A percentile compares a stretch with the other conserved stretches of the same genome.
Evolutionary conservation across 768 basidiomycete species (phyloP).

Genomic region (Termitomyces sp.): DNA sequence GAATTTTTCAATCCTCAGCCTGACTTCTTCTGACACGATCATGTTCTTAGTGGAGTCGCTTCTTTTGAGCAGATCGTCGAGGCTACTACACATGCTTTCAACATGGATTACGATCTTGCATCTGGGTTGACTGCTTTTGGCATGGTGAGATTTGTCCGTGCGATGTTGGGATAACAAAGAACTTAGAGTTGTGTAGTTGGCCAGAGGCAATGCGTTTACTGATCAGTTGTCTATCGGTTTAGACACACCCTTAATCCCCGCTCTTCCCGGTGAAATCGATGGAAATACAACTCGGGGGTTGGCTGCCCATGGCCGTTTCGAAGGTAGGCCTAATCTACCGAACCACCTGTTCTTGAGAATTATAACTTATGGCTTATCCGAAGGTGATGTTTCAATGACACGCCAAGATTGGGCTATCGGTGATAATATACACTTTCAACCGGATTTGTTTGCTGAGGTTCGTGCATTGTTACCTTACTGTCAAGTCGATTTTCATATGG

Average conservation of each 20-base stretch:
- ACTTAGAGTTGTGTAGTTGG: background rate
- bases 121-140: slow-evolving; percentile 12
- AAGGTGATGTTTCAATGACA: slow-evolving; percentile 14
- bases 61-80: slow-evolving; percentile 11
- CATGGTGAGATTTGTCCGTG: slow-evolving; percentile 1
- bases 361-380: too few relatives aligned
- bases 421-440: slow-evolving; percentile 10
- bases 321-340: slow-evolving; percentile 1
- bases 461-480: background rate
- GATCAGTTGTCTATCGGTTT: slow-evolving; percentile 11
- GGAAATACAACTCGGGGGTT: slow-evolving; percentile 9
- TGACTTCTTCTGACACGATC: background rate
- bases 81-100: slow-evolving; percentile 3
- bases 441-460: slow-evolving; percentile 4
- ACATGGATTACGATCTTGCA: slow-evolving; percentile 13
- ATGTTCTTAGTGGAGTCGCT: slow-evolving; percentile 8
- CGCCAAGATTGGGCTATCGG: slow-evolving; percentile 11
- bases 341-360: background rate
- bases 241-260: slow-evolving; percentile 3
- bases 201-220: slow-evolving; percentile 9
- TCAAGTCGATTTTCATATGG: background rate
- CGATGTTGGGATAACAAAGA: background rate
- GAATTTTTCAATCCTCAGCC: background rate
- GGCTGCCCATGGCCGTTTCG: slow-evolving; percentile 11
- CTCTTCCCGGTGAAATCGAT: slow-evolving; percentile 11